These are phyloP conservation scores for Datisca glomerata DNA, from an alignment of 306 rosid species.

Conservation along the genomic window DNA sequence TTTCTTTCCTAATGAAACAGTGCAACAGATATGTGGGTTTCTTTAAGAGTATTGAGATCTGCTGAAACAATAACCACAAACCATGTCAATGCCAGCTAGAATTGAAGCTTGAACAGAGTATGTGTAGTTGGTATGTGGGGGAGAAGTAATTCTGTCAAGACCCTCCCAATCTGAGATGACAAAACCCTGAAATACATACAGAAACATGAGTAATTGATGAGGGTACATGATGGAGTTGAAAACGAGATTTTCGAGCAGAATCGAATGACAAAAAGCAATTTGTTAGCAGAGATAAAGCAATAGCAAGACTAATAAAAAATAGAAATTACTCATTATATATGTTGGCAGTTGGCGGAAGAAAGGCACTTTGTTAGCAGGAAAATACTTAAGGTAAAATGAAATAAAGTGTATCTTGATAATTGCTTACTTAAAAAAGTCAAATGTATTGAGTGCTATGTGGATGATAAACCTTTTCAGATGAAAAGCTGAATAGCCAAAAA, in stretches of 20 bases:
- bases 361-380: too few species aligned
- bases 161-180: slow-evolving; percentile 99
- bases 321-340: not conserved
- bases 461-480: too few species aligned
- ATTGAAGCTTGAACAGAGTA: slow-evolving; percentile 73
- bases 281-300: not conserved
- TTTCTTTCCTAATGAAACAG: not conserved
- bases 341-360: too few species aligned
- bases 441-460: too few species aligned
- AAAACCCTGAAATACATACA: slow-evolving; percentile 66
- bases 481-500: too few species aligned
- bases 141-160: slow-evolving; percentile 65
- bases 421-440: too few species aligned
- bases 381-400: too few species aligned
- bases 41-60: slow-evolving; percentile 8
- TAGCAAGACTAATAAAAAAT: not conserved
- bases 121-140: slow-evolving; percentile 69
- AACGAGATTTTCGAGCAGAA: too few species aligned
- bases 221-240: too few species aligned
- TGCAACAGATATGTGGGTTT: not conserved
- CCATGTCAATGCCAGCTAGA: slow-evolving; percentile 94
- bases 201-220: too few species aligned
- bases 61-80: slow-evolving; percentile 25
- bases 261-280: not conserved
- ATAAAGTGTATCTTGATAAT: too few species aligned